These are phyloP conservation scores for Kodamaea hsintzibuensis DNA, from an alignment of 805 yeast genomes.

Conservation along the genomic window DNA sequence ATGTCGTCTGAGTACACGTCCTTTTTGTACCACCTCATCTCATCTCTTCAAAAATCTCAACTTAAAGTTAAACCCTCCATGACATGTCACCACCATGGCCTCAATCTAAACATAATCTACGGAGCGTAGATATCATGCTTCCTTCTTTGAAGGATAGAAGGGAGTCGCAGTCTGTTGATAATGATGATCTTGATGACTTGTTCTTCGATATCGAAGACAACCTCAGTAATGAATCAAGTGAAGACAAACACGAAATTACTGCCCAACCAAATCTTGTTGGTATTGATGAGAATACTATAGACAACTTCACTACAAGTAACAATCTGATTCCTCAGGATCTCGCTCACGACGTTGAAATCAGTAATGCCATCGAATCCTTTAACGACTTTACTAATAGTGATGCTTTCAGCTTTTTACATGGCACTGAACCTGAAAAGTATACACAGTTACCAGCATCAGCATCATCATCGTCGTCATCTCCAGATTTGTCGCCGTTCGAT, in stretches of 20 bases:
- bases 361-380: neutral
- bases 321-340: neutral
- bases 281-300: neutral
- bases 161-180: neutral
- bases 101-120: neutral
- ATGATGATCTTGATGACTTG: neutral
- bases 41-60: neutral
- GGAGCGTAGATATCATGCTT: neutral
- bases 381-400: neutral
- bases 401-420: neutral
- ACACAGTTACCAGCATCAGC: neutral
- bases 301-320: neutral
- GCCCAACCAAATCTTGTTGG: neutral
- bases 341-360: neutral
- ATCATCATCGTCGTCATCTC: conserved; percentile 8
- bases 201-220: neutral
- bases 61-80: neutral
- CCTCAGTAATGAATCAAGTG: neutral
- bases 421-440: neutral
- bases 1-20: neutral
- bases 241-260: neutral
- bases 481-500: conserved; percentile 17
- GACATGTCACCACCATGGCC: neutral
- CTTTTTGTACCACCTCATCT: neutral
- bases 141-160: neutral